phyloP scores from a whole-genome alignment of 805 yeast species.

The Komagataella pastoris region DNA sequence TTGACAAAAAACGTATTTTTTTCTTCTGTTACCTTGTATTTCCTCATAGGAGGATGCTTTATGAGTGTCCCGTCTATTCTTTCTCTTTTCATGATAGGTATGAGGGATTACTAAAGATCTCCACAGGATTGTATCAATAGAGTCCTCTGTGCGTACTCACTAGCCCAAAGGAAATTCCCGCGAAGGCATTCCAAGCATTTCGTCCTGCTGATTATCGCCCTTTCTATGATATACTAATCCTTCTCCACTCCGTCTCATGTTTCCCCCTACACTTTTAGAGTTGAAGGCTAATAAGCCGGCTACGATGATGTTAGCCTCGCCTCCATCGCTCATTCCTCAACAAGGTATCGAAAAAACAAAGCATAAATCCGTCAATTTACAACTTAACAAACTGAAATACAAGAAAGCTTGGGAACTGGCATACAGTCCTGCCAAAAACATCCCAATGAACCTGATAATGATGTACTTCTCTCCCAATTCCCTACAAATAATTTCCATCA shows the following conservation, averaged over 20 bases:
- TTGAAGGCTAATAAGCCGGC: slow-evolving; percentile 3
- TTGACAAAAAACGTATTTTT: slow-evolving; percentile 45
- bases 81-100: not conserved
- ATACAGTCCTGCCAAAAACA: slow-evolving; percentile 58
- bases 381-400: slow-evolving; percentile 25
- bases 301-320: slow-evolving; percentile 7
- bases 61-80: slow-evolving; percentile 23
- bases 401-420: slow-evolving; percentile 85
- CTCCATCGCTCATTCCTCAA: not conserved
- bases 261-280: not conserved
- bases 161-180: not conserved
- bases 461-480: slow-evolving; percentile 88
- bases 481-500: slow-evolving; percentile 79
- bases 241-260: slow-evolving; percentile 1
- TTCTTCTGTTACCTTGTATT: slow-evolving; percentile 26
- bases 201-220: too few relatives aligned
- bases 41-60: slow-evolving; percentile 41
- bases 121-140: not conserved
- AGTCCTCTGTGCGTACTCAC: not conserved
- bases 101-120: not conserved
- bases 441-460: slow-evolving; percentile 89
- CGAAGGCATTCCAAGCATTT: not conserved
- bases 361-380: slow-evolving; percentile 5
- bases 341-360: not conserved
- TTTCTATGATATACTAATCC: not conserved